Base-by-base conservation (phyloP, 352 stramenopile genomes). In the Phytopythium delawarense region DNA sequence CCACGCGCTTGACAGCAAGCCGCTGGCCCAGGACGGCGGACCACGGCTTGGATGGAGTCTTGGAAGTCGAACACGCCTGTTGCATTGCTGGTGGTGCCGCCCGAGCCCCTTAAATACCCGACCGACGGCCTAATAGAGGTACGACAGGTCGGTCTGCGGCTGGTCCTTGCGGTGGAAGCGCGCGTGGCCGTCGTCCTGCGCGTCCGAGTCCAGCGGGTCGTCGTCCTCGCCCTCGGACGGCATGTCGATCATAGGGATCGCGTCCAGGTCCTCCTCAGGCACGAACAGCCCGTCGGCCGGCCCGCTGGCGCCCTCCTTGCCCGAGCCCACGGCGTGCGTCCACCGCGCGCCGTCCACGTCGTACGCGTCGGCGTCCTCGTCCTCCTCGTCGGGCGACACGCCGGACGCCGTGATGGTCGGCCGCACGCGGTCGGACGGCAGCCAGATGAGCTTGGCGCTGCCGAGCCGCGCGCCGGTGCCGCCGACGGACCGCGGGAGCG, bases 201-300 rank as follows among this genome's bases (percentile, higher is more conserved):
- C 60, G 54, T n/a, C 25, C 25, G 25, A 28, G 25, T 28, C 60
- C 50, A 72, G 63, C 8, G 56, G 35, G n/a, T 72, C 71, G 42
- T 79, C 72, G 16, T 76, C 66, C 34, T 79, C 72, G 13, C 34
- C 61, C 39, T 75, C 69, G 11, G 72, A 76, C 44, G 72, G 61
- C 28, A 74, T 72, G 35, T 79, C 72, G 32, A 79, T 76, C 66
- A 79, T 59, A 18, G 54, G 54, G 54, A 59, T 59, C 35, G 39
- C 54, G 21, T 59, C 52, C 25, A 25, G 15, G 34, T 58, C 34
- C 15, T 59, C 54, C 20, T 45, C 52, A 21, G 52, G 52, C 54
- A 59, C 54, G 39, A 59, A 59, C n/a, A 59, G 54, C 21, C 54
- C 54, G 37, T 49, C 23, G 23, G 54, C 21, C 6, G 54, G 54